Evolutionary conservation across 2,329 filamentous ascomycete species (phyloP), one percentile per base, ranked within the genome.

Genomic region (Cyanodermella asteris): DNA sequence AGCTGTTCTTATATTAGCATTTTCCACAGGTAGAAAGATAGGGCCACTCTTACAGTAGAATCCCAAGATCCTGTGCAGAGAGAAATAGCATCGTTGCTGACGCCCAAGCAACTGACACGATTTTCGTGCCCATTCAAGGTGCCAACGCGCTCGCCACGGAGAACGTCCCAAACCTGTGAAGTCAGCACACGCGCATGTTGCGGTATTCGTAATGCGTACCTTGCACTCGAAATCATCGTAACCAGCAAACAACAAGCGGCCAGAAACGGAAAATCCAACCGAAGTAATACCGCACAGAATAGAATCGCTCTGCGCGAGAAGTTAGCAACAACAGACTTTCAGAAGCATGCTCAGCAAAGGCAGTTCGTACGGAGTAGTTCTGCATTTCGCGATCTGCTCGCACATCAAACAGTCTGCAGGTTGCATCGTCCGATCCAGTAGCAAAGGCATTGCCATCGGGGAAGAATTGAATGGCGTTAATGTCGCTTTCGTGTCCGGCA

Each of bases 221-320:
- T 94, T 97, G 82, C 87, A 97, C 55, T 97, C 87, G 43, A 91
- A 97, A 47, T 97, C 87, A 44, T 97, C 87, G 44, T 97, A 97
- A 38, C 87, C 87, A 28, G 87, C 87, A 49, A 97, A 97, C 20
- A 97, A 59, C 42, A 97, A 59, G 46, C 87, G 71, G 30, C 87
- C 87, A 29, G 87, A 97, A 9, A 97, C 84, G 10, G 87, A 97
- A 41, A 91, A 94, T 31, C 84, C 87, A 23, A 97, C 87, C 4
- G 87, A 97, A 13, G 87, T 97, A 42, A 97, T 94, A 42, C 87
- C 87, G 47, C 87, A 97, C 26, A 93, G 69, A 40, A 93, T 91
- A 43, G 91, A 84, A 47, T 91, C 82, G 41, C 84, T 93, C 82
- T 94, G 14, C 24, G 7, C 2, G 8, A 13, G 7, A 12, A n/a